Evolutionary conservation across 2,329 filamentous ascomycete genomes (phyloP).

Genomic region (Cladosporium sp.): DNA sequence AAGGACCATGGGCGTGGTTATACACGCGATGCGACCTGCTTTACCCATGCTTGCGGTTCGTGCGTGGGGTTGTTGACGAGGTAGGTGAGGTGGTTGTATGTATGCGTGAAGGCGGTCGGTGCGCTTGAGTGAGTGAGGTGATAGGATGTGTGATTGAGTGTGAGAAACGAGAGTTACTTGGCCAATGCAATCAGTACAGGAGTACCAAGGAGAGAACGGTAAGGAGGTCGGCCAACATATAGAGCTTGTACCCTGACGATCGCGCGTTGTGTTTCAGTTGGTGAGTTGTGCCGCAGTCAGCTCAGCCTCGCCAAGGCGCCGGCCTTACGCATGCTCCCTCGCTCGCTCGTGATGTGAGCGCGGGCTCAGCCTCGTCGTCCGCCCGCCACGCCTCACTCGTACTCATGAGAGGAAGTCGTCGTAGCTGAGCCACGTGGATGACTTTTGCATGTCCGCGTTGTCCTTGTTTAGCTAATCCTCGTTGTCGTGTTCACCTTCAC

Average conservation of each 20-base stretch:
- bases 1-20: conserved; percentile 81
- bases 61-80: not conserved
- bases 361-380: not conserved
- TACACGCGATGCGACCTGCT: conserved; percentile 79
- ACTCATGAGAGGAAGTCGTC: not conserved
- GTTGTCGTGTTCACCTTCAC: not conserved
- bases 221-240: not conserved
- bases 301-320: conserved; percentile 4
- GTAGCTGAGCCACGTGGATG: not conserved
- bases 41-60: conserved; percentile 60
- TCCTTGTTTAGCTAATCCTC: not conserved
- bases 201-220: not conserved
- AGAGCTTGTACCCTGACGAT: not conserved
- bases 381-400: not conserved
- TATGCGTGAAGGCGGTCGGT: not conserved
- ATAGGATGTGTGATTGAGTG: not conserved
- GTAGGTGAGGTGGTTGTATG: not conserved
- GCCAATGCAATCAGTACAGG: not conserved
- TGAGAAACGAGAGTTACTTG: not conserved
- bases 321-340: not conserved
- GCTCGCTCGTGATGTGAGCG: not conserved
- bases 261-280: not conserved
- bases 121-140: not conserved
- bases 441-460: not conserved
- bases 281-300: not conserved